phyloP scores from a whole-genome alignment of 345 rosid species.

The Schrenkiella parvula region DNA sequence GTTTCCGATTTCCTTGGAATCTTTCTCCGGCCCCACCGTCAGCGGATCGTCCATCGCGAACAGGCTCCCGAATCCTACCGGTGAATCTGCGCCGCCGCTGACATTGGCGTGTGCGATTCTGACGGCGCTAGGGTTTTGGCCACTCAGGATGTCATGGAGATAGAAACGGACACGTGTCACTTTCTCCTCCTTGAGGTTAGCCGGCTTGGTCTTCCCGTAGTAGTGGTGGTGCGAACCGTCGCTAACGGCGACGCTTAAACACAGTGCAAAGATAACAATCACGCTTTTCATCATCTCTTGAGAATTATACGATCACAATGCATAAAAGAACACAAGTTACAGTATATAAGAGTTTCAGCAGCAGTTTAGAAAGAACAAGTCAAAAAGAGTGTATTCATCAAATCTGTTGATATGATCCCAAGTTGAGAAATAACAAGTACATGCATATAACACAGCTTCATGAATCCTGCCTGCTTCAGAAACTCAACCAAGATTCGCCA shows the following conservation, averaged over 20 bases:
- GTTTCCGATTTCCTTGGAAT: conserved; percentile 35
- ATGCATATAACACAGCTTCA: too few relatives aligned
- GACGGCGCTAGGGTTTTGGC: conserved; percentile 32
- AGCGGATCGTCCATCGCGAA: conserved; percentile 46
- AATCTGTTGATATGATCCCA: too few relatives aligned
- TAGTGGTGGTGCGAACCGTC: neutral
- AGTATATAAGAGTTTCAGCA: too few relatives aligned
- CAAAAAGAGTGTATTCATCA: too few relatives aligned
- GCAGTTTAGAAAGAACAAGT: too few relatives aligned
- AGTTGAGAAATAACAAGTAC: too few relatives aligned
- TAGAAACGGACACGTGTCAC: conserved; percentile 35
- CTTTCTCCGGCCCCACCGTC: conserved; percentile 34
- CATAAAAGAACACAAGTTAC: too few relatives aligned
- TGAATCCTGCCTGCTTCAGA: too few relatives aligned
- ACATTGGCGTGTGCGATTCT: conserved; percentile 31
- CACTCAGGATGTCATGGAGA: conserved; percentile 37
- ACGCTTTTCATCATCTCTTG: conserved; percentile 1
- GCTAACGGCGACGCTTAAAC: neutral
- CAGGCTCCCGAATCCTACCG: conserved; percentile 34
- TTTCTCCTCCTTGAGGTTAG: neutral
- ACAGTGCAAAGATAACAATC: neutral
- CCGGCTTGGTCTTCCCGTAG: conserved; percentile 8
- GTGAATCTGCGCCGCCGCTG: neutral
- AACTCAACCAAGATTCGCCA: too few relatives aligned
- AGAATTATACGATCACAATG: too few relatives aligned